A percentile compares a stretch with the other conserved stretches of the same genome.
phyloP scores from a whole-genome alignment of 345 rosid genomes.

The Citrus sp. region DNA sequence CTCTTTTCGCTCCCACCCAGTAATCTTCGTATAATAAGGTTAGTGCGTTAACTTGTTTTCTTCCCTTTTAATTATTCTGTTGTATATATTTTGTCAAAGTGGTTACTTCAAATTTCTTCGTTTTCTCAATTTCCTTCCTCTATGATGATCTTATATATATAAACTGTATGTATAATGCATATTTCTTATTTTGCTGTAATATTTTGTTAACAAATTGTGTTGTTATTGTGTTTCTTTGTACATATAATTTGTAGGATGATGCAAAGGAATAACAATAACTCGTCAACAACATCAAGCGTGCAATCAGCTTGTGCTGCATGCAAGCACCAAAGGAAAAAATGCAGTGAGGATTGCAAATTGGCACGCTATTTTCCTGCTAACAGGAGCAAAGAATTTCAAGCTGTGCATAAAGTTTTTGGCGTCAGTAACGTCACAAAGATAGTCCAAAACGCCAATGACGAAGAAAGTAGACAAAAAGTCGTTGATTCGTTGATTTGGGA shows the following conservation, averaged over 20 bases:
- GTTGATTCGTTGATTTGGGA: conserved; percentile 83
- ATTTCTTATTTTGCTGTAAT: neutral
- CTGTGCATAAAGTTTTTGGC: conserved; percentile 51
- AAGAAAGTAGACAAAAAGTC: conserved; percentile 34
- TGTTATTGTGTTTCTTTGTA: neutral
- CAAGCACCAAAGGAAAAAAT: conserved; percentile 62
- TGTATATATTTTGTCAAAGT: neutral
- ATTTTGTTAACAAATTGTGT: neutral
- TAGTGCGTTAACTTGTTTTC: conserved; percentile 3
- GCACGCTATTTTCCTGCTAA: conserved; percentile 51
- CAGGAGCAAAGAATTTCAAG: conserved; percentile 39
- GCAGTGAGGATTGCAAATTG: conserved; percentile 43
- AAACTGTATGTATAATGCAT: too few species aligned
- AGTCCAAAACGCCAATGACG: conserved; percentile 36
- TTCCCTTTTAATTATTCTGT: neutral
- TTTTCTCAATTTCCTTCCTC: neutral
- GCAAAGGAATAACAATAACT: conserved; percentile 23
- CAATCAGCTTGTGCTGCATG: conserved; percentile 65
- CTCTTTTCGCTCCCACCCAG: conserved; percentile 18
- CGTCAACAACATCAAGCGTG: neutral
- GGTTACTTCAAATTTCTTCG: neutral
- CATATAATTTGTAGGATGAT: conserved; percentile 10
- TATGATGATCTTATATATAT: neutral
- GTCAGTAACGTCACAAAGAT: conserved; percentile 58
- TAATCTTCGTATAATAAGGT: conserved; percentile 12